Percentiles rank a stretch among this genome's conserved stretches.
phyloP scores from a whole-genome alignment of 2,329 filamentous ascomycete species.

The Ascomycota sp. region DNA sequence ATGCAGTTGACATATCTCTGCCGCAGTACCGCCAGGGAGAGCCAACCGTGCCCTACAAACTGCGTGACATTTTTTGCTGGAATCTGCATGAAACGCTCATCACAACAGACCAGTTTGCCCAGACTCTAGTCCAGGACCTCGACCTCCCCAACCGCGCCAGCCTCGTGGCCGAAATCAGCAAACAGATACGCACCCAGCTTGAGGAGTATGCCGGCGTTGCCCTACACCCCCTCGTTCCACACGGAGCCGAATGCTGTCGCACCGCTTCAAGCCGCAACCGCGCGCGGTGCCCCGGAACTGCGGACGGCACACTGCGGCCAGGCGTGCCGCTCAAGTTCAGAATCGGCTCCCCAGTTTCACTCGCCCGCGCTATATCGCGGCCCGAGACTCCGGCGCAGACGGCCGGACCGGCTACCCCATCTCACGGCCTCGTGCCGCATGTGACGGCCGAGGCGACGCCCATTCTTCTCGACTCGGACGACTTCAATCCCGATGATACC shows the following conservation, averaged over 20 bases:
- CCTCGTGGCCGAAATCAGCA: constrained; percentile 65
- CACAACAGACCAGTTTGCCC: constrained; percentile 92
- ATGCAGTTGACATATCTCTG: constrained; percentile 46
- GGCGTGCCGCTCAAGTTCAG: constrained; percentile 13
- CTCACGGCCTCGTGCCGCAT: constrained; percentile 19
- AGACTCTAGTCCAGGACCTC: constrained; percentile 73
- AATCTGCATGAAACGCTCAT: constrained; percentile 88
- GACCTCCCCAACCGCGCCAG: constrained; percentile 60
- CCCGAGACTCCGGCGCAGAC: constrained; percentile 36
- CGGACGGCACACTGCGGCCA: constrained; percentile 11
- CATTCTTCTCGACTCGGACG: constrained; percentile 39
- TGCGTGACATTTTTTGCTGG: constrained; percentile 95
- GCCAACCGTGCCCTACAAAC: constrained; percentile 59
- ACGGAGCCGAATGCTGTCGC: constrained; percentile 19
- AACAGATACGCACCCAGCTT: constrained; percentile 82
- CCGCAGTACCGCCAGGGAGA: constrained; percentile 68
- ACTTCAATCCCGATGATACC: constrained; percentile 78
- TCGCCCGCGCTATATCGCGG: constrained; percentile 19
- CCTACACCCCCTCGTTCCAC: constrained; percentile 79
- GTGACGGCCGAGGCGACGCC: constrained; percentile 52
- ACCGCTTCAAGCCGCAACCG: constrained; percentile 5
- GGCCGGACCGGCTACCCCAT: constrained; percentile 28
- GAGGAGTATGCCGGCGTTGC: constrained; percentile 94
- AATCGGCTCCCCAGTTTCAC: constrained; percentile 18
- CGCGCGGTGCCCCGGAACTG: too few species aligned